phyloP scores from a whole-genome alignment of 306 rosid species.

The Prunus salicina region DNA sequence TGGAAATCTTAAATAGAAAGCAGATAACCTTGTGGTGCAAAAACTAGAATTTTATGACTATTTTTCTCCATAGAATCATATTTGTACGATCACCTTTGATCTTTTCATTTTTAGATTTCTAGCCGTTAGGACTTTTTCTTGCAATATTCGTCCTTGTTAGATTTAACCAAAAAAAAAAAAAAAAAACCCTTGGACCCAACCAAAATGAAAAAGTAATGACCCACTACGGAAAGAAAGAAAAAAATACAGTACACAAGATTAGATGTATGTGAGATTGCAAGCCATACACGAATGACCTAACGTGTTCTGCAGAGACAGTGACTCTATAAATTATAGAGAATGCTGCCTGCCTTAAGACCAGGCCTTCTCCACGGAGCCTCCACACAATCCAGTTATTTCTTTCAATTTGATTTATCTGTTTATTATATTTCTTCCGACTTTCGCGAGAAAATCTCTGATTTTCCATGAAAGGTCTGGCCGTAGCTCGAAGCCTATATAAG shows the following conservation, averaged over 20 bases:
- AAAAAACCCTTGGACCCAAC: neutral
- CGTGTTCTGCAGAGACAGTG: neutral
- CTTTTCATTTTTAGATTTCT: too few species aligned
- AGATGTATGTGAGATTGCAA: neutral
- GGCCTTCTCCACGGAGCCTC: neutral
- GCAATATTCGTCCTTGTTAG: too few species aligned
- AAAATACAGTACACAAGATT: neutral
- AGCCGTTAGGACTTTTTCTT: too few species aligned
- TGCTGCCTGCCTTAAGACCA: neutral
- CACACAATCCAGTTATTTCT: neutral
- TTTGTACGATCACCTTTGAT: too few species aligned
- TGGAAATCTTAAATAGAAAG: too few species aligned
- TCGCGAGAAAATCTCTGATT: slow-evolving; percentile 14
- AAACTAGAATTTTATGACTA: too few species aligned
- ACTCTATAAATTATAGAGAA: neutral
- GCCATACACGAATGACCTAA: neutral
- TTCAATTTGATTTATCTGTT: neutral
- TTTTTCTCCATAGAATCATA: too few species aligned
- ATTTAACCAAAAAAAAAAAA: too few species aligned
- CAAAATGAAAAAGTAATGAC: neutral
- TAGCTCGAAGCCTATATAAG: slow-evolving; percentile 5
- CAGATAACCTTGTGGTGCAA: too few species aligned
- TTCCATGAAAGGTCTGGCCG: slow-evolving; percentile 18
- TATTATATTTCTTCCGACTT: neutral
- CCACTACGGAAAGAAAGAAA: too few species aligned